Conservation (phyloP, 305 asterid species). For the Caryopteris hybrid region DNA sequence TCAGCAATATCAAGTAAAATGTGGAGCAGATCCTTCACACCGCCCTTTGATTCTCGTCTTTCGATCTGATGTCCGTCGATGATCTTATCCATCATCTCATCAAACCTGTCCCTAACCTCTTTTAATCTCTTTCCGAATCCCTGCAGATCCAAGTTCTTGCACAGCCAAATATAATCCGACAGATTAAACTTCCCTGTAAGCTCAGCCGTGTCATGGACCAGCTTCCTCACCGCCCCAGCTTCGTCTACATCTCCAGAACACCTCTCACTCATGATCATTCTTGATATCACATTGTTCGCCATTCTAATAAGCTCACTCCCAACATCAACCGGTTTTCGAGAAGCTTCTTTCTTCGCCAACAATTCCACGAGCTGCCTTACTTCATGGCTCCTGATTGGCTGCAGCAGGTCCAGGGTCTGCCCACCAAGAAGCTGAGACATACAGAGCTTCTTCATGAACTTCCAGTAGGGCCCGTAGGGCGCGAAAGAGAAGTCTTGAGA, state of each 20-base stretch:
- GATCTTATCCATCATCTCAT: conserved; percentile 55
- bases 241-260: conserved; percentile 35
- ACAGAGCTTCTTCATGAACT: conserved; percentile 74
- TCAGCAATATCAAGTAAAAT: conserved; percentile 64
- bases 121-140: conserved; percentile 36
- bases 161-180: conserved; percentile 62
- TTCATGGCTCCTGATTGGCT: conserved; percentile 50
- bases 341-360: conserved; percentile 20
- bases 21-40: conserved; percentile 49
- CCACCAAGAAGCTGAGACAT: conserved; percentile 73
- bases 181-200: conserved; percentile 61
- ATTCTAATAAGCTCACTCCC: conserved; percentile 54
- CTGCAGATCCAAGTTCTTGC: conserved; percentile 59
- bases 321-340: conserved; percentile 39
- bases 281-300: conserved; percentile 42
- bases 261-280: conserved; percentile 41
- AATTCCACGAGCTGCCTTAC: conserved; percentile 21
- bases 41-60: conserved; percentile 23
- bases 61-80: conserved; percentile 38
- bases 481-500: conserved; percentile 71
- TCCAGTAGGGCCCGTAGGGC: conserved; percentile 67
- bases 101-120: conserved; percentile 45
- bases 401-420: conserved; percentile 43
- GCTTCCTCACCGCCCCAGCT: conserved; percentile 41
- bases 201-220: conserved; percentile 50